Conservation (phyloP, 345 rosid genomes). For the Gossypium ekmanianum region DNA sequence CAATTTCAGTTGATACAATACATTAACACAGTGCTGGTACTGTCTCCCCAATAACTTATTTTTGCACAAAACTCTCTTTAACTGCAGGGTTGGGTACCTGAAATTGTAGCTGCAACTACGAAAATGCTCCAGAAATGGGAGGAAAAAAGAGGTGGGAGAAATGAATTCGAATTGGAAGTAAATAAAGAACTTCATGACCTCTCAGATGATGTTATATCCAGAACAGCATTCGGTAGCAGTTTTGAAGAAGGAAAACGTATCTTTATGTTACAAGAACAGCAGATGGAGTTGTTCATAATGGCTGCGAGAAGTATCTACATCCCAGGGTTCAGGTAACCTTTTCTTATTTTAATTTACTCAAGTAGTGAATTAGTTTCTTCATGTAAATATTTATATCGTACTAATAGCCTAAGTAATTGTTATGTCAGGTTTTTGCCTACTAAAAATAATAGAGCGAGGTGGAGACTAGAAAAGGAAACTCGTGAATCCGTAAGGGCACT, state of each 20-base stretch:
- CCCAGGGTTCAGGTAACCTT: conserved; percentile 72
- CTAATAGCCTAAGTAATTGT: neutral
- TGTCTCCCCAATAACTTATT: neutral
- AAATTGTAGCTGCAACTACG: conserved; percentile 48
- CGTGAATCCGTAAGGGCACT: conserved; percentile 50
- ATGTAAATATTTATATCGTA: neutral
- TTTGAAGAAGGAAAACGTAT: conserved; percentile 69
- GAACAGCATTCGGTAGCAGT: conserved; percentile 84
- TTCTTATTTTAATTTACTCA: neutral
- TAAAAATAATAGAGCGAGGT: conserved; percentile 66
- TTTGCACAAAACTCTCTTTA: neutral
- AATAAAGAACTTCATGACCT: conserved; percentile 54
- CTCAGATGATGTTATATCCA: conserved; percentile 69
- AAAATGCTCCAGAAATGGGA: conserved; percentile 68
- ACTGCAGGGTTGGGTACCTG: conserved; percentile 62
- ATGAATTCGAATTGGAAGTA: conserved; percentile 64
- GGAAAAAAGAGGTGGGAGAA: conserved; percentile 45
- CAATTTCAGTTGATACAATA: neutral
- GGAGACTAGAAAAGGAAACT: conserved; percentile 66
- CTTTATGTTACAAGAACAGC: conserved; percentile 66
- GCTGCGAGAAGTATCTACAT: conserved; percentile 61
- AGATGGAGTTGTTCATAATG: conserved; percentile 46
- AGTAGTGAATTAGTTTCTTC: neutral
- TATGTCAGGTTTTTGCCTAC: conserved; percentile 66
- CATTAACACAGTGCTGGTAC: neutral